Conservation (phyloP, 805 yeast species). For the Candida vartiovaarae region DNA sequence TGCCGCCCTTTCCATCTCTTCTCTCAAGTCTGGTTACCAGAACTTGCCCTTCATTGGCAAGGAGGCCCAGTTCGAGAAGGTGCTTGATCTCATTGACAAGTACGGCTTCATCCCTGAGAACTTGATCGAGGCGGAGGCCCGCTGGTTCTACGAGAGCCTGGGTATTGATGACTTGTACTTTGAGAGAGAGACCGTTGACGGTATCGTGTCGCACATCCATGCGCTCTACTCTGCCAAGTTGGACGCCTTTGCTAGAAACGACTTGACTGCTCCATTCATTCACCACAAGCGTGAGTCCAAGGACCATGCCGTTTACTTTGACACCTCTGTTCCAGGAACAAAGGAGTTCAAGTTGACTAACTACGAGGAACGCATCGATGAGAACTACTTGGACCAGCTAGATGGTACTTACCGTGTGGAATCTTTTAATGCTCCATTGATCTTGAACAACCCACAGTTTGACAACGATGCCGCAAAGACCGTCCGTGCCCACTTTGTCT, state of each 20-base stretch:
- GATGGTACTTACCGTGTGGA: conserved; percentile 60
- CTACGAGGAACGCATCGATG: conserved; percentile 77
- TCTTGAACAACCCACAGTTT: conserved; percentile 29
- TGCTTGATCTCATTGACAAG: conserved; percentile 71
- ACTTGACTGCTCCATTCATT: conserved; percentile 49
- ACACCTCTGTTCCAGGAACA: conserved; percentile 52
- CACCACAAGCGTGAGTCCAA: conserved; percentile 73
- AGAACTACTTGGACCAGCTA: conserved; percentile 59
- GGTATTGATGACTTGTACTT: conserved; percentile 93
- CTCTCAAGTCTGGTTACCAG: conserved; percentile 55
- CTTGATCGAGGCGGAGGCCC: conserved; percentile 77
- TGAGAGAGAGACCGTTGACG: conserved; percentile 74
- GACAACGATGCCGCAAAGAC: conserved; percentile 29
- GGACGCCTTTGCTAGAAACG: conserved; percentile 71
- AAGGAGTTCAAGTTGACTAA: conserved; percentile 34
- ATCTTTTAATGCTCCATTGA: conserved; percentile 63
- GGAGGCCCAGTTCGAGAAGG: conserved; percentile 71
- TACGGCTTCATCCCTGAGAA: conserved; percentile 87
- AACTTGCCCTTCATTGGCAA: conserved; percentile 73
- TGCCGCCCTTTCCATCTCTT: conserved; percentile 34
- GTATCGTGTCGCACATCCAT: conserved; percentile 77
- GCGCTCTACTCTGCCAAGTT: conserved; percentile 90
- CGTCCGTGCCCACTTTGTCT: conserved; percentile 74
- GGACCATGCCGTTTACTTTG: conserved; percentile 89
- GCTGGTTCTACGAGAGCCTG: conserved; percentile 80